A percentile compares a stretch with the other conserved stretches of the same genome.
These are phyloP conservation scores for Aspergillus leporis DNA, from an alignment of 495 filamentous ascomycete species.

Conservation along the genomic window DNA sequence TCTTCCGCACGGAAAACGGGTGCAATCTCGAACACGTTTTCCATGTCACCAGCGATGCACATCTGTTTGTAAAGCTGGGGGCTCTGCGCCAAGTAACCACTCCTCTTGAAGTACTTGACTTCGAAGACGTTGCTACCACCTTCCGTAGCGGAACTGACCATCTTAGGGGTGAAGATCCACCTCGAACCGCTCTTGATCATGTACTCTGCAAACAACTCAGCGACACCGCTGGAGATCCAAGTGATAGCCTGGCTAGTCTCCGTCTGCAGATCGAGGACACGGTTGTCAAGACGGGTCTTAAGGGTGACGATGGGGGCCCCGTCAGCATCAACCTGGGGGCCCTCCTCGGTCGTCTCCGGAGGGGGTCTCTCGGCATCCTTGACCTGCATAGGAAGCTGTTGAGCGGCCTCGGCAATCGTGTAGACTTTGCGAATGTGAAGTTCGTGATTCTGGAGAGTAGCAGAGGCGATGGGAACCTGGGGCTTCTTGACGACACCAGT, in stretches of 20 bases:
- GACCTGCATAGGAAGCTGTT: constrained; percentile 73
- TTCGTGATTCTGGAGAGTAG: constrained; percentile 74
- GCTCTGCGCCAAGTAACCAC: constrained; percentile 86
- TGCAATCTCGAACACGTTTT: constrained; percentile 85
- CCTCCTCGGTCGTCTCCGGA: constrained; percentile 48
- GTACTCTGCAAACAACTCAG: constrained; percentile 77
- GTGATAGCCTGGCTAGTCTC: constrained; percentile 86
- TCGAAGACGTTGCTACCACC: constrained; percentile 93
- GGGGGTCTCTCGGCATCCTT: constrained; percentile 59
- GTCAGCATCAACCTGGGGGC: constrained; percentile 44
- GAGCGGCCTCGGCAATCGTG: constrained; percentile 63
- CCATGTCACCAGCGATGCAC: constrained; percentile 88
- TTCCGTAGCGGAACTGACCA: constrained; percentile 89
- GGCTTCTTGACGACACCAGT: constrained; percentile 74
- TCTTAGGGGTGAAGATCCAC: constrained; percentile 85
- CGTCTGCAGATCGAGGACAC: constrained; percentile 85
- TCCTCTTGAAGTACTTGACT: constrained; percentile 84
- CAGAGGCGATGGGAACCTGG: constrained; percentile 74
- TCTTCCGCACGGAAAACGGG: constrained; percentile 97
- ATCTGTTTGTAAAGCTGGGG: constrained; percentile 98
- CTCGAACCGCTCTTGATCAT: constrained; percentile 74
- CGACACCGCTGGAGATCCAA: constrained; percentile 77
- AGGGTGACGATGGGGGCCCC: constrained; percentile 66
- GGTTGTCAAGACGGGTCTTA: constrained; percentile 81
- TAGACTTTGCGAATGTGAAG: constrained; percentile 79